Percentiles rank a stretch among this genome's conserved stretches.
Conservation (phyloP, 495 filamentous ascomycete species). For the Daldinia grandis region DNA sequence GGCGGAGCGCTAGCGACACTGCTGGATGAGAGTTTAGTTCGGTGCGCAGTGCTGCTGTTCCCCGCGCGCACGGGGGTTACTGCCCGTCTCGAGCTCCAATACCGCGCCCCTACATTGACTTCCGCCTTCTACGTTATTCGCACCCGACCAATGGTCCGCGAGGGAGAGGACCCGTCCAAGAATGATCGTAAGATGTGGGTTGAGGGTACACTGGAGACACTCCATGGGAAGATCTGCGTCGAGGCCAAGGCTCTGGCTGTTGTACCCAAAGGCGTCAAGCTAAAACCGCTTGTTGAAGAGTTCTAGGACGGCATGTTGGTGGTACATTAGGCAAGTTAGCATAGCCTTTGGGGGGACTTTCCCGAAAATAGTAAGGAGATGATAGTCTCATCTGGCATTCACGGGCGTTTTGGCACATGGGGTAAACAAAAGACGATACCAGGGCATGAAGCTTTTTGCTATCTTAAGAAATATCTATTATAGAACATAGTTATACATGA, state of each 20-base stretch:
- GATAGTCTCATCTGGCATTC: neutral
- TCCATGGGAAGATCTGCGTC: slow-evolving; percentile 62
- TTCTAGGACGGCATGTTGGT: slow-evolving; percentile 45
- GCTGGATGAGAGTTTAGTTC: slow-evolving; percentile 71
- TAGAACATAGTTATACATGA: neutral
- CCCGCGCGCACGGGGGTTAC: slow-evolving; percentile 63
- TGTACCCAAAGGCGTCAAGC: slow-evolving; percentile 62
- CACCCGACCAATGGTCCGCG: slow-evolving; percentile 50
- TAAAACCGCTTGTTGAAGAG: slow-evolving; percentile 53
- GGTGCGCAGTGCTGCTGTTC: slow-evolving; percentile 59
- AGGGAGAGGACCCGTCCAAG: slow-evolving; percentile 53
- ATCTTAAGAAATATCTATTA: slow-evolving; percentile 2
- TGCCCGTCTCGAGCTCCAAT: slow-evolving; percentile 70
- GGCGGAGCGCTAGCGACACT: slow-evolving; percentile 77
- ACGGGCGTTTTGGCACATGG: neutral
- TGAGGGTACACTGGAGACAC: slow-evolving; percentile 61
- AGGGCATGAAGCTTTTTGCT: slow-evolving; percentile 6
- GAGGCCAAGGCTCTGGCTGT: slow-evolving; percentile 71
- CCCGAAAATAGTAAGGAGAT: neutral
- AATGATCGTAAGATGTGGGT: slow-evolving; percentile 71
- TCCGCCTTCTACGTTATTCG: slow-evolving; percentile 72
- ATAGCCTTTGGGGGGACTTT: neutral
- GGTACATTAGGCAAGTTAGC: neutral
- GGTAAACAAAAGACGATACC: slow-evolving; percentile 20
- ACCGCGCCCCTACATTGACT: slow-evolving; percentile 64